Percentiles rank a stretch among this genome's conserved stretches.
phyloP scores from a whole-genome alignment of 768 basidiomycete species.

The Baorangia bicolor region DNA sequence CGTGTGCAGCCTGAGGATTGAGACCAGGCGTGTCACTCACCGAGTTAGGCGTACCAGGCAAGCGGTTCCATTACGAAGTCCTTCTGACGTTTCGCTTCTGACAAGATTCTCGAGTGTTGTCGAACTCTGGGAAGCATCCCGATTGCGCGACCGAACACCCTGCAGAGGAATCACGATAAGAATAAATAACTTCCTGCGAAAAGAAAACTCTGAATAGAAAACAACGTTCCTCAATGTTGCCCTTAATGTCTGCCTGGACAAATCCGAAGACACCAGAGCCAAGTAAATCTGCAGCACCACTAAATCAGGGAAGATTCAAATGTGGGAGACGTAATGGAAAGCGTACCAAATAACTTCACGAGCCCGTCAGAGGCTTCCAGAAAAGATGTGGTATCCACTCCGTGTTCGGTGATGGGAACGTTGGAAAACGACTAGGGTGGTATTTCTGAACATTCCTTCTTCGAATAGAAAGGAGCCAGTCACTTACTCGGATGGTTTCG shows the following conservation, averaged over 20 bases:
- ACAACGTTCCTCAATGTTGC: constrained; percentile 58
- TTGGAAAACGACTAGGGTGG: constrained; percentile 76
- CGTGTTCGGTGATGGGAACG: constrained; percentile 69
- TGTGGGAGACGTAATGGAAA: constrained; percentile 23
- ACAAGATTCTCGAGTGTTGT: constrained; percentile 63
- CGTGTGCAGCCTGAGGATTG: background rate
- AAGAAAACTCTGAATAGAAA: constrained; percentile 14
- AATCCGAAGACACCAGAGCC: constrained; percentile 72
- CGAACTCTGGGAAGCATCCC: constrained; percentile 42
- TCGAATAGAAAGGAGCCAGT: background rate
- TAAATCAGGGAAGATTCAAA: constrained; percentile 11
- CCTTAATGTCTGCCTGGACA: constrained; percentile 67
- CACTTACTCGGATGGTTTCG: constrained; percentile 61
- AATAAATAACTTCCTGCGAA: constrained; percentile 9
- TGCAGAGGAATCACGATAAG: constrained; percentile 30
- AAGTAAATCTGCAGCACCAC: constrained; percentile 51
- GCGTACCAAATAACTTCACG: constrained; percentile 65
- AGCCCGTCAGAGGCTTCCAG: constrained; percentile 89
- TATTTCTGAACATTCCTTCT: constrained; percentile 4
- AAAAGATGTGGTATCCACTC: constrained; percentile 80
- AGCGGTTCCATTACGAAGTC: constrained; percentile 49
- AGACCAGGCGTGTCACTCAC: constrained; percentile 38
- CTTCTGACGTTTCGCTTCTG: constrained; percentile 44
- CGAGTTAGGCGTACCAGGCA: constrained; percentile 67
- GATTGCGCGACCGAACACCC: constrained; percentile 64